These are phyloP conservation scores for Papilionanthe hybrid DNA, from an alignment of 116 monocot species.

Conservation along the genomic window DNA sequence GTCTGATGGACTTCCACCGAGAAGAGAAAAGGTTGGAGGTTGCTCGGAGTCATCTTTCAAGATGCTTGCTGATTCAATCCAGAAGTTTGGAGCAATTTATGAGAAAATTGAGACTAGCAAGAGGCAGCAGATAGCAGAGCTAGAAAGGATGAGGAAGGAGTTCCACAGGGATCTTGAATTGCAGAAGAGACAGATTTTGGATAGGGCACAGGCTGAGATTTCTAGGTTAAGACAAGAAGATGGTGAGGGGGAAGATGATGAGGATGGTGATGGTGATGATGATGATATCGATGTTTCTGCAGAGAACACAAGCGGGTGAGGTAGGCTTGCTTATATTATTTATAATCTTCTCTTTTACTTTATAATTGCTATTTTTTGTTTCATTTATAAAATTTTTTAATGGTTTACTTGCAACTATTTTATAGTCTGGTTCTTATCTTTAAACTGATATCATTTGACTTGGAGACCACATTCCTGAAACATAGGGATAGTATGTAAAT, in stretches of 20 bases:
- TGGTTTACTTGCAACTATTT: not conserved
- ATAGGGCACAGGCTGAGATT: conserved; percentile 66
- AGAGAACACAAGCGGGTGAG: conserved; percentile 37
- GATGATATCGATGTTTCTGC: conserved; percentile 33
- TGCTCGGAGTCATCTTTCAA: conserved; percentile 33
- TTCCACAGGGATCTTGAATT: conserved; percentile 80
- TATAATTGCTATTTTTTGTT: not conserved
- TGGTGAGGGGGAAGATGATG: conserved; percentile 38
- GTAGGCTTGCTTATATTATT: conserved; percentile 15
- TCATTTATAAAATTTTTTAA: not conserved
- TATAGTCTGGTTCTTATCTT: not conserved
- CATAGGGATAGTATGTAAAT: not conserved
- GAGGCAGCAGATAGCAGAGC: conserved; percentile 67
- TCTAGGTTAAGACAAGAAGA: conserved; percentile 49
- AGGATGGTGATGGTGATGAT: conserved; percentile 22
- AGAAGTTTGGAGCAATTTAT: conserved; percentile 73
- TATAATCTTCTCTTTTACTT: not conserved
- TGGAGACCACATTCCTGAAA: not conserved
- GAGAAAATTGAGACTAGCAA: conserved; percentile 79
- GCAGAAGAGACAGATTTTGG: conserved; percentile 74
- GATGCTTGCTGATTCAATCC: conserved; percentile 74
- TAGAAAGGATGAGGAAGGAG: conserved; percentile 86
- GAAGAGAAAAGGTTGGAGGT: conserved; percentile 15
- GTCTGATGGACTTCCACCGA: conserved; percentile 61
- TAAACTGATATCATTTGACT: not conserved